phyloP scores from a whole-genome alignment of 345 rosid species.

The Chamaenerion angustifolium region DNA sequence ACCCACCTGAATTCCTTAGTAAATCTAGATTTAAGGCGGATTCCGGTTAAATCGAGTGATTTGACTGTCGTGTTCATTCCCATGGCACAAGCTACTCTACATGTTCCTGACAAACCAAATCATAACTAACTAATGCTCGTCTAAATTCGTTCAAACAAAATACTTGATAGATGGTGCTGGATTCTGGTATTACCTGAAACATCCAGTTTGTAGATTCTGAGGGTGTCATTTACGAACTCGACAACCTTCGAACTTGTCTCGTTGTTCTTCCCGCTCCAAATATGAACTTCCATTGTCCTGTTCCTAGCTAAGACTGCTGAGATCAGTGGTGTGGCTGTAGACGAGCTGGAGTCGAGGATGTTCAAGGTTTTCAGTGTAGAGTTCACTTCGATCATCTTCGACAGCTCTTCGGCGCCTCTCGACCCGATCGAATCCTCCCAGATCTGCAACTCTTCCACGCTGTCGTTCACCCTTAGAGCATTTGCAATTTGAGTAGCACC shows the following conservation, averaged over 20 bases:
- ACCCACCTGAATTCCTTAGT: conserved; percentile 80
- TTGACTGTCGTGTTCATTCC: conserved; percentile 70
- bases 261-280: conserved; percentile 57
- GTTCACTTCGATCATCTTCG: conserved; percentile 84
- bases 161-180: too few species aligned
- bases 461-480: conserved; percentile 55
- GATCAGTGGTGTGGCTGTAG: conserved; percentile 66
- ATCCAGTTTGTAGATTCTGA: conserved; percentile 54
- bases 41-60: conserved; percentile 70
- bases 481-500: conserved; percentile 59
- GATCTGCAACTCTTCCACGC: conserved; percentile 81
- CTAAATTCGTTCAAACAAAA: too few species aligned
- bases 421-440: conserved; percentile 95
- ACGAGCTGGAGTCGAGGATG: conserved; percentile 52
- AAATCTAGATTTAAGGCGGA: conserved; percentile 63
- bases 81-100: conserved; percentile 69
- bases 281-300: conserved; percentile 65
- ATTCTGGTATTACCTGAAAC: conserved; percentile 11
- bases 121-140: too few species aligned
- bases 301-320: conserved; percentile 85
- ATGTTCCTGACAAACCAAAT: conserved; percentile 23
- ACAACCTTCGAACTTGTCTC: conserved; percentile 61
- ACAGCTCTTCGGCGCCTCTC: conserved; percentile 83
- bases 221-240: conserved; percentile 52
- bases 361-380: conserved; percentile 61